phyloP scores from a whole-genome alignment of 257 asterid genomes.

The Solanum tacnaense region DNA sequence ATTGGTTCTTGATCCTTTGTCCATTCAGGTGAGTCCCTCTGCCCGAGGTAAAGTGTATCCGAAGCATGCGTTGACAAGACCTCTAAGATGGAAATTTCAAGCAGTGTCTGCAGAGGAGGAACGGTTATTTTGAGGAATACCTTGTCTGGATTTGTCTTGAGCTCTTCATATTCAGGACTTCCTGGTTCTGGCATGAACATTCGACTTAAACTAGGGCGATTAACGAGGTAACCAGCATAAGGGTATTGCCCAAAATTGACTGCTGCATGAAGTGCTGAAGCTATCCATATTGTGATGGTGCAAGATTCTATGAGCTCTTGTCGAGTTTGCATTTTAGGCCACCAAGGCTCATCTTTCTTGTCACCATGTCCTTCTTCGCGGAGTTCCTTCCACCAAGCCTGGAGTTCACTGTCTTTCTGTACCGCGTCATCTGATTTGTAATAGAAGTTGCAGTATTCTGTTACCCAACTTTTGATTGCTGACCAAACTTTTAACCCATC shows the following conservation, averaged over 20 bases:
- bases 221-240: conserved; percentile 40
- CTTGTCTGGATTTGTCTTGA: conserved; percentile 42
- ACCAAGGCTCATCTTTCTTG: conserved; percentile 60
- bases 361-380: conserved; percentile 62
- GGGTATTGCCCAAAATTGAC: conserved; percentile 66
- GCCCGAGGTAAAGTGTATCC: conserved; percentile 59
- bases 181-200: conserved; percentile 52
- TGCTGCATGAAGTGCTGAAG: conserved; percentile 84
- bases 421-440: conserved; percentile 36
- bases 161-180: conserved; percentile 52
- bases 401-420: conserved; percentile 50
- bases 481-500: conserved; percentile 78
- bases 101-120: conserved; percentile 42
- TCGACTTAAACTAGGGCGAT: conserved; percentile 58
- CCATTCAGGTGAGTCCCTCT: conserved; percentile 39
- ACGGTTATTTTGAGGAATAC: conserved; percentile 51
- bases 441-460: conserved; percentile 52
- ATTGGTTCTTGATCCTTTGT: conserved; percentile 38
- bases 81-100: conserved; percentile 55
- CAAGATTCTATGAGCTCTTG: conserved; percentile 47
- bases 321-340: conserved; percentile 58
- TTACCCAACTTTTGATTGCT: conserved; percentile 65
- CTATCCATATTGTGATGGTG: conserved; percentile 63
- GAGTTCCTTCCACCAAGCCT: conserved; percentile 67
- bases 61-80: conserved; percentile 58